Conservation (phyloP, 2,329 filamentous ascomycete genomes). For the Diaporthe citri region DNA sequence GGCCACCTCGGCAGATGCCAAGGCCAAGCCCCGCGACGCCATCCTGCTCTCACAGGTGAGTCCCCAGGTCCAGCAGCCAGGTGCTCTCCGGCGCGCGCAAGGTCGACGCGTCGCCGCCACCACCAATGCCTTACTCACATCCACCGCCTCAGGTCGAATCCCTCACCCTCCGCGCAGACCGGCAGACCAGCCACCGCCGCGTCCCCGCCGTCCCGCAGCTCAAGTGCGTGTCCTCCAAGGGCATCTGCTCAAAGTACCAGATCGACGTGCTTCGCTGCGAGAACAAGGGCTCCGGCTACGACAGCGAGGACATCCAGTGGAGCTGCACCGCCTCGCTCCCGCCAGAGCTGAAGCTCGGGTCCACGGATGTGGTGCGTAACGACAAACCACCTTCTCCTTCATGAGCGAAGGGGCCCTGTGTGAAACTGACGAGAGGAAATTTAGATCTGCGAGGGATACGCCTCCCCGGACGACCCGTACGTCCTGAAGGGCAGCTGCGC, state of each 20-base stretch:
- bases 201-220: constrained; percentile 83
- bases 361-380: constrained; percentile 81
- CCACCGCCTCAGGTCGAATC: constrained; percentile 77
- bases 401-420: no score
- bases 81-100: constrained; percentile 50
- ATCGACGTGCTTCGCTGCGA: constrained; percentile 90
- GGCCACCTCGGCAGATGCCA: constrained; percentile 41
- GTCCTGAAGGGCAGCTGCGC: constrained; percentile 94
- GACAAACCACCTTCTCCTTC: no score
- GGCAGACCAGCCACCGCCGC: constrained; percentile 81
- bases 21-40: constrained; percentile 60
- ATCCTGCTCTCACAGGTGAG: constrained; percentile 72
- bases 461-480: constrained; percentile 80
- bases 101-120: constrained; percentile 60
- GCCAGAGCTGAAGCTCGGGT: constrained; percentile 76
- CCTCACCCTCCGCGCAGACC: constrained; percentile 78
- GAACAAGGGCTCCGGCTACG: constrained; percentile 86
- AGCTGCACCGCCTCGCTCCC: constrained; percentile 78
- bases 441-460: constrained; percentile 86
- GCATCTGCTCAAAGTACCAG: constrained; percentile 76
- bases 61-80: not conserved
- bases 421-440: not conserved
- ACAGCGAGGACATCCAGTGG: constrained; percentile 88
- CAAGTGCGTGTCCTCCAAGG: constrained; percentile 76
- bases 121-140: constrained; percentile 1